These are phyloP conservation scores for Phialophora macrospora DNA, from an alignment of 2,329 filamentous ascomycete genomes.

Conservation along the genomic window DNA sequence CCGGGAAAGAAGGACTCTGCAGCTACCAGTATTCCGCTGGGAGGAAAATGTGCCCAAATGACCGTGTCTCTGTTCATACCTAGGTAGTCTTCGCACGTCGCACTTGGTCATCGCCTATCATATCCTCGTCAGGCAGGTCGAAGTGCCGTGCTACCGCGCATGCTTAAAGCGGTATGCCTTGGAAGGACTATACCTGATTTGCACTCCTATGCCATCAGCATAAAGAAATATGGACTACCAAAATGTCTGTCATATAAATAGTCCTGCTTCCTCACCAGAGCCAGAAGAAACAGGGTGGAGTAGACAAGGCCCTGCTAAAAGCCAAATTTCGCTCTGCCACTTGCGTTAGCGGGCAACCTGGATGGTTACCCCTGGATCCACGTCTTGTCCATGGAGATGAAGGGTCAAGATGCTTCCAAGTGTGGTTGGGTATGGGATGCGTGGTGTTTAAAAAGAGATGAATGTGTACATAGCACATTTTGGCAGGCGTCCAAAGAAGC, in stretches of 20 bases:
- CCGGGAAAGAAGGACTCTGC: background rate
- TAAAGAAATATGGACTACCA: background rate
- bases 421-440: constrained; percentile 15
- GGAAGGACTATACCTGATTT: background rate
- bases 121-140: background rate
- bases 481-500: background rate
- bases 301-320: constrained; percentile 40
- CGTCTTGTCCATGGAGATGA: constrained; percentile 37
- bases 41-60: background rate
- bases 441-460: background rate
- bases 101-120: background rate
- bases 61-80: background rate
- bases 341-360: constrained; percentile 30
- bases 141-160: background rate
- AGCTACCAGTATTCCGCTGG: background rate
- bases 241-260: constrained; percentile 39
- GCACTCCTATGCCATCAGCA: background rate
- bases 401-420: constrained; percentile 38
- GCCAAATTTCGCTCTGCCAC: constrained; percentile 35
- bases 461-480: background rate
- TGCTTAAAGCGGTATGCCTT: background rate
- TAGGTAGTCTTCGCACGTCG: background rate
- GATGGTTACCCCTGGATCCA: constrained; percentile 32
- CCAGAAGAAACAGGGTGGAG: constrained; percentile 38
- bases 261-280: constrained; percentile 36